Percentiles rank a stretch among this genome's conserved stretches.
Conservation (phyloP, 2,329 filamentous ascomycete genomes). For the Emergomyces orientalis region DNA sequence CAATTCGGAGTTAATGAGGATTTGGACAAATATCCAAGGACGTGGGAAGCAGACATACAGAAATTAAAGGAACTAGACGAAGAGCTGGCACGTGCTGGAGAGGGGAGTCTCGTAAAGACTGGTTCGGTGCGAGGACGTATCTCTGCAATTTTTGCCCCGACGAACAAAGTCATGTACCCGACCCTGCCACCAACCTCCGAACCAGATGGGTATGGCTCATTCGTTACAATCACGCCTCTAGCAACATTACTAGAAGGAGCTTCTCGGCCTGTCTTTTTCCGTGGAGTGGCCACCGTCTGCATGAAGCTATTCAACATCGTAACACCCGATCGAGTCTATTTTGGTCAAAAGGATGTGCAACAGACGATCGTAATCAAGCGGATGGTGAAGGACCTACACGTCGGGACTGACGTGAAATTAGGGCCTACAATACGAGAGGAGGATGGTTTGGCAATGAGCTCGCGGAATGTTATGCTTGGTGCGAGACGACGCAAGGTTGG, state of each 20-base stretch:
- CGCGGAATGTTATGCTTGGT: slow-evolving; percentile 87
- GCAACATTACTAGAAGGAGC: slow-evolving; percentile 72
- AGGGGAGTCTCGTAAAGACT: slow-evolving; percentile 6
- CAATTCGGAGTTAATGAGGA: slow-evolving; percentile 91
- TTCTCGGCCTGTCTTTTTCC: slow-evolving; percentile 86
- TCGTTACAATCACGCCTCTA: slow-evolving; percentile 83
- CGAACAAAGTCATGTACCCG: slow-evolving; percentile 78
- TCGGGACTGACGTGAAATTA: slow-evolving; percentile 65
- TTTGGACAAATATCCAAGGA: slow-evolving; percentile 77
- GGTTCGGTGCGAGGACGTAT: slow-evolving; percentile 52
- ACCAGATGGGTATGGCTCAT: slow-evolving; percentile 69
- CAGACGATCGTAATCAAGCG: slow-evolving; percentile 83
- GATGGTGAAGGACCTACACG: slow-evolving; percentile 78
- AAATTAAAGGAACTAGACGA: slow-evolving; percentile 59
- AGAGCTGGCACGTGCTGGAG: slow-evolving; percentile 52
- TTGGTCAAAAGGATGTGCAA: slow-evolving; percentile 96
- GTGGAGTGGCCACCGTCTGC: slow-evolving; percentile 91
- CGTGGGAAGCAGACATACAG: slow-evolving; percentile 68
- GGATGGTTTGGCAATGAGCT: slow-evolving; percentile 84
- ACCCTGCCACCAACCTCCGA: slow-evolving; percentile 63
- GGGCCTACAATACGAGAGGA: slow-evolving; percentile 63
- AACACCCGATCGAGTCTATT: slow-evolving; percentile 70
- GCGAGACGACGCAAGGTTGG: slow-evolving; percentile 61
- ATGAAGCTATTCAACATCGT: slow-evolving; percentile 88
- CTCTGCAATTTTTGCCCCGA: slow-evolving; percentile 77